Base-by-base conservation (phyloP, 345 rosid genomes). In the Brassica carinata region DNA sequence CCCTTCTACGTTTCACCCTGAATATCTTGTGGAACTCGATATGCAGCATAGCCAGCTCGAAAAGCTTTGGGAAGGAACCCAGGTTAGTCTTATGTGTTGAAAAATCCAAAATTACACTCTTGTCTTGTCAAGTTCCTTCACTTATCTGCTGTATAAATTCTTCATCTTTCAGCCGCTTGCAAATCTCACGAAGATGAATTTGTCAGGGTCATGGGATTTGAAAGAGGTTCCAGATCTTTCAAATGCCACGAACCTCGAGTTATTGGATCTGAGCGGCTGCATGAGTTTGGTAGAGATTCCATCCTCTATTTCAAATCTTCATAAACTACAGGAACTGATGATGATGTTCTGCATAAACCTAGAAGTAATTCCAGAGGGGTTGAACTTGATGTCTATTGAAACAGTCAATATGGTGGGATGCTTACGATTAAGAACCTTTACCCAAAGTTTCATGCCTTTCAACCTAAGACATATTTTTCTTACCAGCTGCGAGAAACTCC, bases 161-260 rank as follows among this genome's bases (percentile, higher is more conserved):
- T 51, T 51, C n/a, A 15, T 17, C 62, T 15, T 55, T 58, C 13
- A 58, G 86, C 29, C 23, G 73, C 38, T 73, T 10, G 65, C 8
- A 7, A 84, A 80, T 19, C 66, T 84, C n/a, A 80, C 23, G 68
- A 17, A 34, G 59, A n/a, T 85, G 17, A 33, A 65, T n/a, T 72
- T 85, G 43, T 34, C 3, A 27, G 2, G 0, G 26, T 83, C 76
- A 5, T 0, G 0, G 8, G 8, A 74, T 5, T 33, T 85, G 51
- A 70, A 17, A 0, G 69, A 27, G 69, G 65, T 80, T 27, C 73
- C 81, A 9, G 71, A 83, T 59, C 69, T 77, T 6, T 80, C 83
- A 62, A 3, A 58, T 1, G 6, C 79, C 67, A 36, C 19, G 15
- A 71, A 66, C 17, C 77, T 84, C 0, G 69, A 73, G 38, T 7